Evolutionary conservation across 768 basidiomycete genomes (phyloP).

Genomic region (Zangia roseola): DNA sequence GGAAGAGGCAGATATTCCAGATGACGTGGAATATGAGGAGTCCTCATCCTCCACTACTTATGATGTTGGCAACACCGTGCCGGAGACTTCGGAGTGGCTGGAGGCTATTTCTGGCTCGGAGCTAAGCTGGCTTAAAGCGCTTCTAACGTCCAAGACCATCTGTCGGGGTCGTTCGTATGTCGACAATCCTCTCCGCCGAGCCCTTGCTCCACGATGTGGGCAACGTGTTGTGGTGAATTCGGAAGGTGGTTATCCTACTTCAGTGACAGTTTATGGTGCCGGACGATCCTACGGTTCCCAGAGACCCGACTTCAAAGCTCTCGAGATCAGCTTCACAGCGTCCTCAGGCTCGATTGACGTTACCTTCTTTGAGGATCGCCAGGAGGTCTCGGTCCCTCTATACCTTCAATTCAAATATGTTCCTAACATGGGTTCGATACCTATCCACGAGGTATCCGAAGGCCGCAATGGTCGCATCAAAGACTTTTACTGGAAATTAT

Average conservation of each 20-base stretch:
- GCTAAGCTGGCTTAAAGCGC: slow-evolving; percentile 83
- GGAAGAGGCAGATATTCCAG: slow-evolving; percentile 32
- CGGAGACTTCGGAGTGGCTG: slow-evolving; percentile 73
- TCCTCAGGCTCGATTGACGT: slow-evolving; percentile 60
- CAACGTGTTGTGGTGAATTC: slow-evolving; percentile 73
- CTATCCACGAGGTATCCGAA: slow-evolving; percentile 86
- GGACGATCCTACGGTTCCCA: slow-evolving; percentile 80
- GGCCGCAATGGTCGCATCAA: slow-evolving; percentile 91
- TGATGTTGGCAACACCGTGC: slow-evolving; percentile 51
- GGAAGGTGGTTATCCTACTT: slow-evolving; percentile 46
- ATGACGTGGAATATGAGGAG: slow-evolving; percentile 45
- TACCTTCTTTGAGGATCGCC: slow-evolving; percentile 82
- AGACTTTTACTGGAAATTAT: slow-evolving; percentile 97
- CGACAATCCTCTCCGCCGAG: slow-evolving; percentile 84
- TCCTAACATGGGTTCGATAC: slow-evolving; percentile 84
- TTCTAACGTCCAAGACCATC: slow-evolving; percentile 76
- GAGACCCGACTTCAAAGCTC: slow-evolving; percentile 74
- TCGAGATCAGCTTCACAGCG: slow-evolving; percentile 64
- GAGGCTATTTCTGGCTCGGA: slow-evolving; percentile 79
- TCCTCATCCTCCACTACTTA: slow-evolving; percentile 46
- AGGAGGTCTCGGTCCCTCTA: slow-evolving; percentile 73
- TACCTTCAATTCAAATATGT: slow-evolving; percentile 81
- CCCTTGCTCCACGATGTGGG: slow-evolving; percentile 76
- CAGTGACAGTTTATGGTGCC: slow-evolving; percentile 69
- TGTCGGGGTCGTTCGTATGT: slow-evolving; percentile 86